Conservation (phyloP, 148 eudicot species). For the Fagopyrum esculentum region DNA sequence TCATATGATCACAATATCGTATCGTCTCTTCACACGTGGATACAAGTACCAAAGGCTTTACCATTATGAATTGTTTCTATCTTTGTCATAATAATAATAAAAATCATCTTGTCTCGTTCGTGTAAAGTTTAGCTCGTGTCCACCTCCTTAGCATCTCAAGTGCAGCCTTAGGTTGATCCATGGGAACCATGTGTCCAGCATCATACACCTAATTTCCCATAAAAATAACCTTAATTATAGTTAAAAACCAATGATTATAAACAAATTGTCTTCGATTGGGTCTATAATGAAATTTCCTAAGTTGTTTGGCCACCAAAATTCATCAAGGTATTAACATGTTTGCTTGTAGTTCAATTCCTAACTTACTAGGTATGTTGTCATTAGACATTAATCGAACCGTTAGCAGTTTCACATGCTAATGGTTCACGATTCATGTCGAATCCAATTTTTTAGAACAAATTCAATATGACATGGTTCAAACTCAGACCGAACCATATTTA, state of each 20-base stretch:
- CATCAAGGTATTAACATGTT: no score
- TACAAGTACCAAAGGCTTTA: background rate
- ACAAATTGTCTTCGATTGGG: no score
- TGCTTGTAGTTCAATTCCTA: no score
- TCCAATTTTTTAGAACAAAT: no score
- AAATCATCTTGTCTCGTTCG: slow-evolving; percentile 12
- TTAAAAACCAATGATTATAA: background rate
- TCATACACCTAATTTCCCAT: slow-evolving; percentile 38
- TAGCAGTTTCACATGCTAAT: no score
- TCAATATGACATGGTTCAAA: no score
- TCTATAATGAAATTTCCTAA: no score
- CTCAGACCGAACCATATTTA: no score
- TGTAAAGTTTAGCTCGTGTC: slow-evolving; percentile 44
- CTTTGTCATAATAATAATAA: background rate
- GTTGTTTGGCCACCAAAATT: no score
- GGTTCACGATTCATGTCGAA: no score
- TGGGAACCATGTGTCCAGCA: slow-evolving; percentile 84
- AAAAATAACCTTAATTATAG: background rate
- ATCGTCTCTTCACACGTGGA: background rate
- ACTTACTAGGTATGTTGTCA: no score
- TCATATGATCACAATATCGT: background rate
- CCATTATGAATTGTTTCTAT: background rate
- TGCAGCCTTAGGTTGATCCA: slow-evolving; percentile 86
- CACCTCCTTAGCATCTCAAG: slow-evolving; percentile 72
- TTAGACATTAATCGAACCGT: no score